Conservation (phyloP, 2,329 filamentous ascomycete genomes). For the Stemphylium beticola region DNA sequence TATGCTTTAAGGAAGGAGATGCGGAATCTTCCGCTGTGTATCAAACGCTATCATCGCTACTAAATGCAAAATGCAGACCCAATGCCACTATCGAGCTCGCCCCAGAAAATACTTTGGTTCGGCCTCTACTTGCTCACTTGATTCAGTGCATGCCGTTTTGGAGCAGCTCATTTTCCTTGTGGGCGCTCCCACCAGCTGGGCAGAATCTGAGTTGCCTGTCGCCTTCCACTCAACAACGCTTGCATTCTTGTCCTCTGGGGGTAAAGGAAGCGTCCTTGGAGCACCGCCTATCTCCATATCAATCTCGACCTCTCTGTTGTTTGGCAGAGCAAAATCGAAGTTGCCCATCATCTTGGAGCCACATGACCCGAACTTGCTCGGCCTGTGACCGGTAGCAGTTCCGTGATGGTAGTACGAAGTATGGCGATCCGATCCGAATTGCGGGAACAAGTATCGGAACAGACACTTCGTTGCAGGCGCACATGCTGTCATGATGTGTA, state of each 20-base stretch:
- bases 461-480: constrained; percentile 60
- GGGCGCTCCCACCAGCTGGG: constrained; percentile 1
- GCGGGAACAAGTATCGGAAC: constrained; percentile 44
- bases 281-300: constrained; percentile 14
- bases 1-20: background rate
- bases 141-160: constrained; percentile 14
- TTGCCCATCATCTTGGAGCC: constrained; percentile 7
- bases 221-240: constrained; percentile 8
- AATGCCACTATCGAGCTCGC: constrained; percentile 10
- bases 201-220: constrained; percentile 13
- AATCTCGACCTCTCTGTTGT: constrained; percentile 9
- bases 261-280: constrained; percentile 5
- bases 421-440: constrained; percentile 32
- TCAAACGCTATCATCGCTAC: constrained; percentile 14
- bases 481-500: constrained; percentile 61
- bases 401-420: constrained; percentile 23
- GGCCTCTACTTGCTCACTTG: constrained; percentile 20
- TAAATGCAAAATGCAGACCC: constrained; percentile 2
- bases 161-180: constrained; percentile 12
- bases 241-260: constrained; percentile 5
- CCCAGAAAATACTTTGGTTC: constrained; percentile 27
- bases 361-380: constrained; percentile 16
- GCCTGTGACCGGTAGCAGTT: background rate
- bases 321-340: constrained; percentile 20
- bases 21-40: constrained; percentile 1